A percentile compares a stretch with the other conserved stretches of the same genome.
phyloP scores from a whole-genome alignment of 2,329 filamentous ascomycete genomes.

The Thelonectria blattea region DNA sequence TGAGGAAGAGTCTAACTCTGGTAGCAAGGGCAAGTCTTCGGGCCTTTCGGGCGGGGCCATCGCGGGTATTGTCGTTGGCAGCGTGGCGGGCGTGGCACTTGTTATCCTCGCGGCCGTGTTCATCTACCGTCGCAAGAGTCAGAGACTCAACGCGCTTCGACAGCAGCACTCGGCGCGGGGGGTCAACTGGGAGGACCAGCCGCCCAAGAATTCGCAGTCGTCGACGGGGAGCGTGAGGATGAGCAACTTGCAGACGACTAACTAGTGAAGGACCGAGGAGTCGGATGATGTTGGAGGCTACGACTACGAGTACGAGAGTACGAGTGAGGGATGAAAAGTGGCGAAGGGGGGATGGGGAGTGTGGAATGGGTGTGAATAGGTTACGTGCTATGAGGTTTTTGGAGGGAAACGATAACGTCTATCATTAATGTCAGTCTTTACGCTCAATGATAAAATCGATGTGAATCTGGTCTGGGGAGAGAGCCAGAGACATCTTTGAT shows the following conservation, averaged over 20 bases:
- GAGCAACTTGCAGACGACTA: slow-evolving; percentile 3
- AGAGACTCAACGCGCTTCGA: slow-evolving; percentile 3
- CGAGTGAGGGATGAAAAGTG: neutral
- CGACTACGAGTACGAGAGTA: too few relatives aligned
- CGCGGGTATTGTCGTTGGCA: slow-evolving; percentile 76
- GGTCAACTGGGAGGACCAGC: slow-evolving; percentile 21
- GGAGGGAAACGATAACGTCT: neutral
- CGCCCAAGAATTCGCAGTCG: slow-evolving; percentile 14
- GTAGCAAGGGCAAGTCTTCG: slow-evolving; percentile 30
- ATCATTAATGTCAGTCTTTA: slow-evolving; percentile 1
- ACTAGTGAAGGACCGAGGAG: neutral
- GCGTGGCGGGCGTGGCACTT: slow-evolving; percentile 66
- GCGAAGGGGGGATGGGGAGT: neutral
- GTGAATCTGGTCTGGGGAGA: neutral
- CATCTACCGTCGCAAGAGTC: slow-evolving; percentile 48
- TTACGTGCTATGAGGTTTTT: slow-evolving; percentile 7
- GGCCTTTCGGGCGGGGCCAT: slow-evolving; percentile 71
- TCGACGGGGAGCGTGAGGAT: slow-evolving; percentile 19
- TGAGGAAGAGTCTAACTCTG: slow-evolving; percentile 4
- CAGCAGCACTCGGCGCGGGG: slow-evolving; percentile 21
- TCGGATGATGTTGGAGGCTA: too few relatives aligned
- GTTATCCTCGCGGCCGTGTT: slow-evolving; percentile 66
- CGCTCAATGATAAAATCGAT: neutral
- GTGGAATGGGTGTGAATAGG: slow-evolving; percentile 5
- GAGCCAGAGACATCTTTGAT: neutral